Evolutionary conservation across 495 filamentous ascomycete species (phyloP), one percentile per base, ranked within the genome.

Genomic region (Aspergillus olivimuriae): DNA sequence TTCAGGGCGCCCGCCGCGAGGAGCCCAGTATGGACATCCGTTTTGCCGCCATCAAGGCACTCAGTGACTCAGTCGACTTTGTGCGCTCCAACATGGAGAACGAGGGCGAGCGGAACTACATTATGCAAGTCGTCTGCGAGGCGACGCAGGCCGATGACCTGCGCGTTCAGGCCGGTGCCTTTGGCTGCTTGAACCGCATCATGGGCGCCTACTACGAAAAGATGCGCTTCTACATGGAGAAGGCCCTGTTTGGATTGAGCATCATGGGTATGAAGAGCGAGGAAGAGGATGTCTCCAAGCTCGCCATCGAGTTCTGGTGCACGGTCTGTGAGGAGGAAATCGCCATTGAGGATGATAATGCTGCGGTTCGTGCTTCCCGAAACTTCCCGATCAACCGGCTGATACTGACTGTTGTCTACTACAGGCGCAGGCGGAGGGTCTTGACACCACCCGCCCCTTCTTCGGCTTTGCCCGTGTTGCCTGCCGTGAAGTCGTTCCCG

Each of bases 171-270:
- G 87, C 94, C 52, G 89, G 87, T 46, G 87, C 94, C 11, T 98
- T 94, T 58, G 92, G 91, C 43, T 98, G 94, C 60, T 66, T 98
- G 57, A 97, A 97, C 78, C 80, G 90, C 56, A 95, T 98, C 62
- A 98, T 98, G 92, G 86, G 75, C 45, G 74, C 95, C 30, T 97
- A 98, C 71, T 98, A 98, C 62, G 92, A 97, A 56, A 90, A 95
- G 72, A 98, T 98, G 92, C 80, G 89, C 55, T 97, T 94, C 71
- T 98, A 98, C 73, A 98, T 98, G 92, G 94, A 98, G 77, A 97
- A 96, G 77, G 92, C 92, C 34, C 74, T 98, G 28, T 98, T 97
- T 62, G 92, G 94, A 34, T 76, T 98, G 11, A 98, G 94, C n/a
- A 94, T 97, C 46, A 81, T 95, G 71, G 94, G 92, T 44, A 98